Evolutionary conservation across 2,329 filamentous ascomycete species (phyloP), one percentile per base, ranked within the genome.

Genomic region (Diaporthe sp.): DNA sequence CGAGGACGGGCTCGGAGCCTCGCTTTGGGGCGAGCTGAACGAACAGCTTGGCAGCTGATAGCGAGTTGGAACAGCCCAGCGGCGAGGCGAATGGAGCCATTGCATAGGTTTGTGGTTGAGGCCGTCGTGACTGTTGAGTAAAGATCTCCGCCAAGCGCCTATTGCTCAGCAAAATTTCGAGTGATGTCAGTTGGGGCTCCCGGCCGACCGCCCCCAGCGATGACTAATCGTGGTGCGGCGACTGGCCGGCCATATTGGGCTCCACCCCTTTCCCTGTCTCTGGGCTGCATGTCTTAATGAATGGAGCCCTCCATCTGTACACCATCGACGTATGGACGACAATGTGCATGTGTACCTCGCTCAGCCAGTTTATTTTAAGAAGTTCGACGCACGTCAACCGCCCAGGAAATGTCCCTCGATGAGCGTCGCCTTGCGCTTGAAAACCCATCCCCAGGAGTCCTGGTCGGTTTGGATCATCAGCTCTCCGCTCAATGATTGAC

Each of bases 1-100:
- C 85, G 72, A 86, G 82, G 61, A 86, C 81, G 25, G 83, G 80
- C 39, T 77, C 76, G 74, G 77, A 65, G 37, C 73, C 80, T 78
- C 58, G 70, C 37, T 55, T 57, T 2, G 75, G 74, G 75, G 81
- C 58, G 34, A 84, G 78, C 74, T 83, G 82, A 12, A 83, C 75
- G 53, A 84, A 83, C 51, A 81, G 74, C 70, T 75, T 80, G 22
- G 82, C 82, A 9, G 79, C 78, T 13, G 82, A 82, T 0, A 79
- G 70, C 13, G 77, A 57, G 76, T 67, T 67, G 19, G 76, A 39
- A 51, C 78, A 79, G 17, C 37, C 59, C 53, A 77, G 62, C 2
- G 71, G 71, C 46, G 71, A 31, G 13, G 71, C 58, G 58, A 73
- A 51, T 19, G 71, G 62, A 3, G 39, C 42, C 62, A 58, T 67